Evolutionary conservation across 805 yeast species (phyloP).

Genomic region (Candida lessepsii): DNA sequence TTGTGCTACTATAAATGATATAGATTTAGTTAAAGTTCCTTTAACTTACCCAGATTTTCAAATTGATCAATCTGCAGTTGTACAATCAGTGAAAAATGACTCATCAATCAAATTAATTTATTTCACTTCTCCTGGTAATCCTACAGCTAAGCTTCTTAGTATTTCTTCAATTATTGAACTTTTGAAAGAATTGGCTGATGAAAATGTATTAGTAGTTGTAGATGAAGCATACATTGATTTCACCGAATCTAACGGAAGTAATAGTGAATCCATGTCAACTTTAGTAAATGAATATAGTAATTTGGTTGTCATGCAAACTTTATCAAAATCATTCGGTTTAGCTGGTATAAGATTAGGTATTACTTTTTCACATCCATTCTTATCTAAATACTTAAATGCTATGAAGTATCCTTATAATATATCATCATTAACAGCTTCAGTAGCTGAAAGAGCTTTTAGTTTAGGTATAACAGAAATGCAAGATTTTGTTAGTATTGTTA

Average conservation of each 20-base stretch:
- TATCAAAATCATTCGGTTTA: conserved; percentile 92
- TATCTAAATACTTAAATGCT: conserved; percentile 72
- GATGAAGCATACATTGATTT: conserved; percentile 98
- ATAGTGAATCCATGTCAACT: conserved; percentile 57
- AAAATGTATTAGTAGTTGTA: conserved; percentile 79
- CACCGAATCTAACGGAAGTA: conserved; percentile 20
- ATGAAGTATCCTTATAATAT: conserved; percentile 97
- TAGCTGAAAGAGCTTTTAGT: conserved; percentile 73
- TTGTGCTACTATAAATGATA: conserved; percentile 87
- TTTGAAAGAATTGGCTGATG: conserved; percentile 48
- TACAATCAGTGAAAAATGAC: conserved; percentile 54
- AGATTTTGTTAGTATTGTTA: conserved; percentile 47
- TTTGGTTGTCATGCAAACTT: conserved; percentile 83
- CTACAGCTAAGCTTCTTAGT: conserved; percentile 72
- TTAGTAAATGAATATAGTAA: conserved; percentile 80
- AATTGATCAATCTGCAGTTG: conserved; percentile 55
- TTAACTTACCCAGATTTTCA: conserved; percentile 52
- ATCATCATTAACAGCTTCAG: conserved; percentile 71
- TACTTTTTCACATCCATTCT: conserved; percentile 59
- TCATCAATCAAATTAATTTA: conserved; percentile 69
- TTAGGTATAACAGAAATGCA: conserved; percentile 60
- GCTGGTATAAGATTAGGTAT: conserved; percentile 93
- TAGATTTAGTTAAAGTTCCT: conserved; percentile 72
- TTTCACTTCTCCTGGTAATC: conserved; percentile 95
- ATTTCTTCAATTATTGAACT: conserved; percentile 33